Evolutionary conservation across 1,284 basidiomycete species (phyloP), one percentile per base, ranked within the genome.

Genomic region (Dichomitus squalens): DNA sequence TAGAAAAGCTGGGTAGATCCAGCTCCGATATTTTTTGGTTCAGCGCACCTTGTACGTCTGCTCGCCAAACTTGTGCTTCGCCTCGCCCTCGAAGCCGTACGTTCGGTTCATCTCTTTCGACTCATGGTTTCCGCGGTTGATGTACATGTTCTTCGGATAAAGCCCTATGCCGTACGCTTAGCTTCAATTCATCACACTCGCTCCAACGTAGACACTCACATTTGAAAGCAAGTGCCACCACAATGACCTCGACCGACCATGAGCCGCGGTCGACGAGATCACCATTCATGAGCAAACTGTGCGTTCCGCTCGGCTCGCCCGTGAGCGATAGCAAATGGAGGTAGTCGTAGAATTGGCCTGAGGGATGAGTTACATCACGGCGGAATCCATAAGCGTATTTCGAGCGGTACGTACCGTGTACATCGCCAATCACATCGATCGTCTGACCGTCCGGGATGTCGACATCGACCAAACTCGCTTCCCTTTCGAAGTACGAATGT

Each of bases 111-210:
- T 93, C 59, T 98, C 94, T 73, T 91, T 94, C 51, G 96, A 92
- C 77, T 99, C 96, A 72, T 99, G 96, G 75, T 98, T 99, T 23
- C 96, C 97, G 59, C 96, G 85, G 73, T 97, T 98, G 70, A 97
- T 86, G 73, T 83, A 95, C 79, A 96, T 92, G 58, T 81, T 85
- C 58, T 85, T 85, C 2, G 95, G 95, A 75, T 93, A 95, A 51
- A 96, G 76, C 95, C 92, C 92, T 92, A 63, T 34, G 16, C 57
- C 58, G 23, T 25, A 60, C 39, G 63, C 49, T 61, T 50, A 54
- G 50, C 40, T 57, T 34, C 4, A 35, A 47, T 20, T 29, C 3
- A 12, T 11, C 7, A 34, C 12, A 12, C 20, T 43, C n/a, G 4
- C 2, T 9, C 11, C 7, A 12, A 7, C 2, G 11, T 47, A 14